Conservation (phyloP, 2,329 filamentous ascomycete species). For the Pseudogymnoascus sp. region DNA sequence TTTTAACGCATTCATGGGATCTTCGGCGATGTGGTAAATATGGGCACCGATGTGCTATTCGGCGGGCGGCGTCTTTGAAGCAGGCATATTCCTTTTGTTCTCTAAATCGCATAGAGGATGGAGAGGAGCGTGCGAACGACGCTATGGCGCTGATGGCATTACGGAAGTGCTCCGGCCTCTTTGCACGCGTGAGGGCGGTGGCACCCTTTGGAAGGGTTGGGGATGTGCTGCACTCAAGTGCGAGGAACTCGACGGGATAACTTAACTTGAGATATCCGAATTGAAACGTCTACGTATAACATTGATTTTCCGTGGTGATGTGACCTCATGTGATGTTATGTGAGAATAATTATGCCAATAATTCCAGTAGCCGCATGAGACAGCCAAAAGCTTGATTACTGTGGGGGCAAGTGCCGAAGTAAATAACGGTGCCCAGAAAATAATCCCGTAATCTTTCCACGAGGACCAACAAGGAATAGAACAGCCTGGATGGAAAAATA, state of each 20-base stretch:
- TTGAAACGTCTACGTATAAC: constrained; percentile 5
- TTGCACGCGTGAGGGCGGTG: constrained; percentile 4
- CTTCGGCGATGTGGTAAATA: constrained; percentile 7
- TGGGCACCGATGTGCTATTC: constrained; percentile 5
- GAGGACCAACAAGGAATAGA: not conserved
- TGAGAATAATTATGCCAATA: not conserved
- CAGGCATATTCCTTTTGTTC: constrained; percentile 8
- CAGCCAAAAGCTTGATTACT: not conserved
- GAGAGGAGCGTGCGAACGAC: constrained; percentile 7
- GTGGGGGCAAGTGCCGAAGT: not conserved
- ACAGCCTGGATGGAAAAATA: not conserved
- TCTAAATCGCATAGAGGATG: constrained; percentile 2
- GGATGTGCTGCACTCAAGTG: constrained; percentile 3
- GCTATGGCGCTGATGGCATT: constrained; percentile 6
- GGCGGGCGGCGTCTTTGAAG: constrained; percentile 7
- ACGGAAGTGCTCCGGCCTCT: constrained; percentile 7
- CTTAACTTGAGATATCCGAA: constrained; percentile 2
- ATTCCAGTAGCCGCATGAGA: not conserved
- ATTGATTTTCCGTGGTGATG: not conserved
- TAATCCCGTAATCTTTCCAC: not conserved
- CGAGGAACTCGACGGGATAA: constrained; percentile 5
- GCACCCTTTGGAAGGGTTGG: not conserved
- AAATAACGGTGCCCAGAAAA: not conserved
- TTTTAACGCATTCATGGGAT: constrained; percentile 7
- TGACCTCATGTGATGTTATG: not conserved